These are phyloP conservation scores for Trichosporon coremiiforme DNA, from an alignment of 1,284 basidiomycete species.

Conservation along the genomic window DNA sequence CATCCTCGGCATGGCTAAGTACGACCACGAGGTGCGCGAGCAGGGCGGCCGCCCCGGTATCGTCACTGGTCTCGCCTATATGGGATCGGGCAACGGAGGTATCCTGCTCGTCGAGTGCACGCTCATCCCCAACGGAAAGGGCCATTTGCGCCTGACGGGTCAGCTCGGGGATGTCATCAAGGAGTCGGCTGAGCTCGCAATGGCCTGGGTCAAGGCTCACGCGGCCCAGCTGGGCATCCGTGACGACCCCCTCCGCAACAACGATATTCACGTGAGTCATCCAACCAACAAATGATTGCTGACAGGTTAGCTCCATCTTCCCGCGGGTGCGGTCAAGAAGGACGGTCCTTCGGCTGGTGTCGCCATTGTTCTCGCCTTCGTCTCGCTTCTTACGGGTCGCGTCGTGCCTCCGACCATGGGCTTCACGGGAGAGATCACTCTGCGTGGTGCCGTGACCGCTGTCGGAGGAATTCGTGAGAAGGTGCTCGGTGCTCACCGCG, in stretches of 20 bases:
- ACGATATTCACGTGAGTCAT: constrained; percentile 69
- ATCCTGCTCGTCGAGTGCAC: constrained; percentile 65
- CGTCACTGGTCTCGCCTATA: constrained; percentile 50
- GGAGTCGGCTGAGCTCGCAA: constrained; percentile 89
- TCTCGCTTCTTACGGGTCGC: constrained; percentile 81
- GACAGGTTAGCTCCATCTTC: constrained; percentile 87
- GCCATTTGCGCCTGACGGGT: constrained; percentile 64
- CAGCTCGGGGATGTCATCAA: constrained; percentile 97
- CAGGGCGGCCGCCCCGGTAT: constrained; percentile 44
- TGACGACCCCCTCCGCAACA: constrained; percentile 55
- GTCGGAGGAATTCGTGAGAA: constrained; percentile 94
- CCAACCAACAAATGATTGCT: constrained; percentile 58
- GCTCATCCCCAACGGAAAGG: constrained; percentile 45
- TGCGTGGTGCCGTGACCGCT: constrained; percentile 84
- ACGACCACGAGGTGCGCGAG: constrained; percentile 67
- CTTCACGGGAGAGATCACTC: constrained; percentile 91
- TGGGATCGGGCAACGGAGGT: constrained; percentile 75
- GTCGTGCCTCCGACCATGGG: constrained; percentile 78
- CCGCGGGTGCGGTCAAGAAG: constrained; percentile 92
- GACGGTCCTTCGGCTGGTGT: constrained; percentile 95
- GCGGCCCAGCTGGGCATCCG: constrained; percentile 70
- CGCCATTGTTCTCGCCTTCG: constrained; percentile 83
- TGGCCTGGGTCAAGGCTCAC: constrained; percentile 88
- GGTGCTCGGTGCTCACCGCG: constrained; percentile 86
- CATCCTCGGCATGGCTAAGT: constrained; percentile 79